Evolutionary conservation across 2,329 filamentous ascomycete species (phyloP).

Genomic region (Epichloe sylvatica): DNA sequence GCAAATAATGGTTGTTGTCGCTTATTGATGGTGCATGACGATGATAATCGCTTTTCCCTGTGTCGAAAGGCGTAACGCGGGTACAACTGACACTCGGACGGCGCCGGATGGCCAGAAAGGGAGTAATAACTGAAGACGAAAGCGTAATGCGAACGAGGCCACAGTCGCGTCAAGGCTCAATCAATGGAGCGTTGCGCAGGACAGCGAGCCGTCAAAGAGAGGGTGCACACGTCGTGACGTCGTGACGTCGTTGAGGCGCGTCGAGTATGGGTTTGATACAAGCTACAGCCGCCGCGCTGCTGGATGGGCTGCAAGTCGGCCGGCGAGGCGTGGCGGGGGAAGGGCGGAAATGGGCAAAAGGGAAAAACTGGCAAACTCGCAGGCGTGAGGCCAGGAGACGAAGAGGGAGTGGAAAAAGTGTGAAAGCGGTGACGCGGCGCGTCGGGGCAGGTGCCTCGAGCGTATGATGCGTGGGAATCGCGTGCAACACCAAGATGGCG

Average conservation of each 20-base stretch:
- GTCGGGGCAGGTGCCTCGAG: slow-evolving; percentile 27
- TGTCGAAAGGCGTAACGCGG: slow-evolving; percentile 1
- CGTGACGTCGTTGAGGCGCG: slow-evolving; percentile 16
- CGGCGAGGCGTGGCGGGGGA: slow-evolving; percentile 9
- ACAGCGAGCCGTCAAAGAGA: slow-evolving; percentile 8
- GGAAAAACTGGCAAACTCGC: slow-evolving; percentile 6
- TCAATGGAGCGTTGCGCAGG: slow-evolving; percentile 8
- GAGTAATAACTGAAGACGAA: slow-evolving; percentile 1
- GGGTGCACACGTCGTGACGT: slow-evolving; percentile 13
- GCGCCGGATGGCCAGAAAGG: not conserved
- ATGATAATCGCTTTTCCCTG: slow-evolving; percentile 11
- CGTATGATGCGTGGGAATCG: slow-evolving; percentile 36
- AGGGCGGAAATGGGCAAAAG: slow-evolving; percentile 4
- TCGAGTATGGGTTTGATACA: slow-evolving; percentile 7
- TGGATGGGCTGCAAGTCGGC: slow-evolving; percentile 3
- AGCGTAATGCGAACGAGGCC: slow-evolving; percentile 1
- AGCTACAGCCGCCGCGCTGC: slow-evolving; percentile 6
- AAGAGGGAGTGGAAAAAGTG: slow-evolving; percentile 26
- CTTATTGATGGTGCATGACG: slow-evolving; percentile 27
- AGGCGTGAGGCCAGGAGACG: slow-evolving; percentile 6
- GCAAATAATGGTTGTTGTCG: slow-evolving; percentile 10
- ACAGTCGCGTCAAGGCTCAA: slow-evolving; percentile 14
- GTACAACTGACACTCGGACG: not conserved
- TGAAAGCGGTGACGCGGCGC: slow-evolving; percentile 26
- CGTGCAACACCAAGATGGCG: slow-evolving; percentile 39